Evolutionary conservation across 2,329 filamentous ascomycete species (phyloP).

Genomic region (Calonectria fujianensis): DNA sequence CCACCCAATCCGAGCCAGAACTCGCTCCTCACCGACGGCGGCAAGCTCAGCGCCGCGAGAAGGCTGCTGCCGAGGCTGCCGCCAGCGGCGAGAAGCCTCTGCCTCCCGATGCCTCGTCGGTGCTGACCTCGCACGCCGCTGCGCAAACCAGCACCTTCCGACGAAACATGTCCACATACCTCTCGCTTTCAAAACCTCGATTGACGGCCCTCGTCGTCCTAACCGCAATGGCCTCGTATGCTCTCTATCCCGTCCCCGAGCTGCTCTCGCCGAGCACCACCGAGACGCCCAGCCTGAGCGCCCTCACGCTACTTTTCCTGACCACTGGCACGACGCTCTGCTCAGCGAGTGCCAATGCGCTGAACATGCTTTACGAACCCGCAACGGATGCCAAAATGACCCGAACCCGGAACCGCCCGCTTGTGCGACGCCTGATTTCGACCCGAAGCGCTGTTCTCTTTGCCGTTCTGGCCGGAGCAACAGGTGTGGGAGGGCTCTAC

Average conservation of each 20-base stretch:
- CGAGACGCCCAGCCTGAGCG: conserved; percentile 87
- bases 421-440: conserved; percentile 88
- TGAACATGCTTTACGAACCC: conserved; percentile 98
- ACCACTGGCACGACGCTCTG: conserved; percentile 92
- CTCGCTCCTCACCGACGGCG: conserved; percentile 61
- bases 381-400: conserved; percentile 94
- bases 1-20: conserved; percentile 47
- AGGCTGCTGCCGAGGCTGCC: conserved; percentile 47
- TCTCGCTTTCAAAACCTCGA: conserved; percentile 96
- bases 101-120: conserved; percentile 72
- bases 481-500: conserved; percentile 85
- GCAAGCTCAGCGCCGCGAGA: conserved; percentile 56
- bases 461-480: conserved; percentile 81
- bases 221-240: conserved; percentile 92
- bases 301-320: conserved; percentile 93
- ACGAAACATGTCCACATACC: conserved; percentile 85
- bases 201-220: conserved; percentile 94
- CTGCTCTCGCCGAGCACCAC: conserved; percentile 82
- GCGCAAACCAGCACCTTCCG: conserved; percentile 71
- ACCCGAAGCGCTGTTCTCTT: conserved; percentile 84
- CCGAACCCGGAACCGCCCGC: conserved; percentile 91
- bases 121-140: conserved; percentile 72
- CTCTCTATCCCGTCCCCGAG: conserved; percentile 92
- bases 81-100: conserved; percentile 56
- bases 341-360: conserved; percentile 91